Conservation (phyloP, 768 basidiomycete genomes). For the Suillus brevipes region DNA sequence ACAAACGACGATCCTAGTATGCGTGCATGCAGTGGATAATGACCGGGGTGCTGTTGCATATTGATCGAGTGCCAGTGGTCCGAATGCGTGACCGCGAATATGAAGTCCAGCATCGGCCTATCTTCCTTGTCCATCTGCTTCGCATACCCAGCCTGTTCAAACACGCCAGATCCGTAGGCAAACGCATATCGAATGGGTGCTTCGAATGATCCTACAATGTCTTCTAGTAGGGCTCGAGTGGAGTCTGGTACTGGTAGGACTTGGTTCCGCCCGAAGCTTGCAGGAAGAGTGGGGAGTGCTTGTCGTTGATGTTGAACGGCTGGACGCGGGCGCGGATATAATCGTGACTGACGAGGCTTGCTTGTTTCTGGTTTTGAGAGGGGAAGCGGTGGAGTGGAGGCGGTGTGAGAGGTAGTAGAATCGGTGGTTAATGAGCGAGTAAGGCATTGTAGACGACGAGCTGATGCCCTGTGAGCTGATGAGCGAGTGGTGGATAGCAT, state of each 20-base stretch:
- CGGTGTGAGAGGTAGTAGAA: conserved; percentile 23
- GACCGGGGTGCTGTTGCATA: conserved; percentile 85
- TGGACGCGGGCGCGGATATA: conserved; percentile 46
- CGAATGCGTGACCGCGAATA: conserved; percentile 94
- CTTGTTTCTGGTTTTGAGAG: conserved; percentile 30
- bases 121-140: conserved; percentile 32
- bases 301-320: conserved; percentile 25
- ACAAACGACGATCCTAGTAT: conserved; percentile 80
- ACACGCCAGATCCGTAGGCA: conserved; percentile 96
- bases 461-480: conserved; percentile 12
- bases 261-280: conserved; percentile 80
- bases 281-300: conserved; percentile 56
- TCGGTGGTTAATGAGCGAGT: conserved; percentile 30
- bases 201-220: conserved; percentile 77
- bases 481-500: conserved; percentile 26
- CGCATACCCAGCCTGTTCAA: conserved; percentile 83
- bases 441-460: conserved; percentile 18
- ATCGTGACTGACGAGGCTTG: conserved; percentile 35
- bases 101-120: conserved; percentile 90
- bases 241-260: conserved; percentile 76
- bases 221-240: conserved; percentile 77
- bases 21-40: conserved; percentile 92
- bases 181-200: conserved; percentile 96
- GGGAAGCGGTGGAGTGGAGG: conserved; percentile 29
- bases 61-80: conserved; percentile 95